These are phyloP conservation scores for Phialocephala sp. DNA, from an alignment of 2,329 filamentous ascomycete genomes.

Conservation along the genomic window DNA sequence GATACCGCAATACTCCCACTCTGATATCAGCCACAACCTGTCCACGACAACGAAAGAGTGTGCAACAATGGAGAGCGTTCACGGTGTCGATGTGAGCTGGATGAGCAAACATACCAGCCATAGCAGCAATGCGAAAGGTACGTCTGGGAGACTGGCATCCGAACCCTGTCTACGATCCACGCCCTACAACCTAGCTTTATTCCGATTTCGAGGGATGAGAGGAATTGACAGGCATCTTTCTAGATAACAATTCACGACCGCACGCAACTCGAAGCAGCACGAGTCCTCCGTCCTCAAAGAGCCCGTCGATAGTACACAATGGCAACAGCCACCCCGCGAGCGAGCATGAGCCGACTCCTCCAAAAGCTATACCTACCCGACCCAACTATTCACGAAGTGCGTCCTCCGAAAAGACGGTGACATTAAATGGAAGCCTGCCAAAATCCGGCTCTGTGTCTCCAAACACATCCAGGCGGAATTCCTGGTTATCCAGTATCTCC, in stretches of 20 bases:
- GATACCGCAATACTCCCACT: conserved; percentile 3
- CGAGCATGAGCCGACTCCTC: conserved; percentile 25
- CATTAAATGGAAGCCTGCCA: conserved; percentile 34
- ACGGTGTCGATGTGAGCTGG: conserved; percentile 44
- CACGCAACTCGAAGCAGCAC: conserved; percentile 19
- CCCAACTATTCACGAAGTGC: conserved; percentile 35
- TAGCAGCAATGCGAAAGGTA: conserved; percentile 39
- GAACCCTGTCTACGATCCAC: conserved; percentile 3
- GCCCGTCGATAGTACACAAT: conserved; percentile 25
- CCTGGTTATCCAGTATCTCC: conserved; percentile 93
- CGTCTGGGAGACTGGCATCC: conserved; percentile 19
- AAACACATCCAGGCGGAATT: conserved; percentile 59
- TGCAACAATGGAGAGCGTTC: conserved; percentile 41
- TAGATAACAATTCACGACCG: conserved; percentile 27
- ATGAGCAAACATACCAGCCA: conserved; percentile 40
- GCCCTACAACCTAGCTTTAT: conserved; percentile 19
- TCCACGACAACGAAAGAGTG: not conserved
- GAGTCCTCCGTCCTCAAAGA: conserved; percentile 16
- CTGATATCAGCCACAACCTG: conserved; percentile 19
- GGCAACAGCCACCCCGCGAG: conserved; percentile 24
- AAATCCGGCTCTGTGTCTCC: conserved; percentile 36
- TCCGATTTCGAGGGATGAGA: not conserved
- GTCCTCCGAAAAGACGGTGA: conserved; percentile 37
- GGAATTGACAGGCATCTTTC: conserved; percentile 7
- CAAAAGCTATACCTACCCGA: conserved; percentile 36